Base-by-base conservation (phyloP, 2,329 filamentous ascomycete genomes). In the Talaromyces sp. region DNA sequence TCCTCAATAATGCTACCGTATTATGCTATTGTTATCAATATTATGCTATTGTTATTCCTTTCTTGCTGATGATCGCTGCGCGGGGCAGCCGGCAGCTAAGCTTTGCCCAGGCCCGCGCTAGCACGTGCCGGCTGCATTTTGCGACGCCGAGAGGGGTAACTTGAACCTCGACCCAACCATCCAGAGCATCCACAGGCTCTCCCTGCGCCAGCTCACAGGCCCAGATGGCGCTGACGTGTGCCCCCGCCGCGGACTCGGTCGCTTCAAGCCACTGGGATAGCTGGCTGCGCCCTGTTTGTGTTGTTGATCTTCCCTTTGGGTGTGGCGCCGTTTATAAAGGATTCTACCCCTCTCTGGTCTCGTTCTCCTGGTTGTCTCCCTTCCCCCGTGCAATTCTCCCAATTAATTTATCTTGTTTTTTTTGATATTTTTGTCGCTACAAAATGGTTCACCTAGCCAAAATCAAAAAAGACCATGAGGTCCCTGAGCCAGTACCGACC, bases 401-500 rank as follows among this genome's bases (percentile, higher is more conserved):
- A 17, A 35, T 35, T 17, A n/a, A n/a, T n/a, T n/a, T n/a, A n/a
- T n/a, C n/a, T n/a, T n/a, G n/a, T n/a, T n/a, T n/a, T n/a, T n/a
- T n/a, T n/a, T n/a, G n/a, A n/a, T n/a, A n/a, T n/a, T n/a, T 7
- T 13, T 35, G 13, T n/a, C 7, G 2, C 14, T 14, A 31, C 43
- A 72, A 63, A n/a, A 78, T 79, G 77, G 76, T 78, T 46, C 75
- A 78, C 66, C 72, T 79, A 56, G 71, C 75, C 29, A 63, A 67
- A 41, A 72, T 79, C 57, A 71, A 73, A 59, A 73, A 70, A 31
- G 70, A 77, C 59, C 63, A 68, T 19, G 66, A 79, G 59, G 67
- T 78, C 62, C 56, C 73, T n/a, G 67, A 70, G 31, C 66, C 71
- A 46, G 63, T 75, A 38, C 66, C 62, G 6, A 58, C 77, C 32